phyloP scores from a whole-genome alignment of 2,329 filamentous ascomycete genomes.

The Lachnum nothofagi region DNA sequence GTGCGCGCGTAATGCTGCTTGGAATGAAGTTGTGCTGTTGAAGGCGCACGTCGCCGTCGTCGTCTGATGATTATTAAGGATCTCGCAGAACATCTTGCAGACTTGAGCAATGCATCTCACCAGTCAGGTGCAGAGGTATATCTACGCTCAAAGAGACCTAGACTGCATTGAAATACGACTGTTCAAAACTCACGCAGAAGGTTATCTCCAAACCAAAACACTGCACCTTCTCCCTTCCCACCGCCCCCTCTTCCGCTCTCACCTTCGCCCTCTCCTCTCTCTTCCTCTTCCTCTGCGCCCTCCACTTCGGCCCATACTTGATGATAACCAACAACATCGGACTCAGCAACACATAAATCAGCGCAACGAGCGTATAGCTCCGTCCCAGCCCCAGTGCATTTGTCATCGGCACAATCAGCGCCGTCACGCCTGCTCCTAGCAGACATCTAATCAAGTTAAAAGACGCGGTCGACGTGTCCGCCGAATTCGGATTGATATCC shows the following conservation, averaged over 20 bases:
- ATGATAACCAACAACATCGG: constrained; percentile 41
- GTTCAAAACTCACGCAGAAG: too few species aligned
- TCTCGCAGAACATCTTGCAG: not conserved
- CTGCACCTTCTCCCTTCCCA: not conserved
- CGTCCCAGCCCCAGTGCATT: constrained; percentile 47
- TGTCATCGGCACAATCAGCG: constrained; percentile 49
- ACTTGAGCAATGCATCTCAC: not conserved
- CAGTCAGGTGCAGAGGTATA: too few species aligned
- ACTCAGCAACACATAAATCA: constrained; percentile 38
- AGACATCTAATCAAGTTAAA: constrained; percentile 54
- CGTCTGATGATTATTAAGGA: not conserved
- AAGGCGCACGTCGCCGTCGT: not conserved
- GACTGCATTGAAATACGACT: too few species aligned
- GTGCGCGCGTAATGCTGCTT: not conserved
- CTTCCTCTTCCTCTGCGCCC: constrained; percentile 32
- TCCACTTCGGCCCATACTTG: constrained; percentile 41
- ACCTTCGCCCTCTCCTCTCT: constrained; percentile 4
- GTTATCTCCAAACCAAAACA: too few species aligned
- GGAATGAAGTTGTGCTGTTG: not conserved
- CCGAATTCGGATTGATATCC: constrained; percentile 49
- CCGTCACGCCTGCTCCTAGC: constrained; percentile 49
- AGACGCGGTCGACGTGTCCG: constrained; percentile 50
- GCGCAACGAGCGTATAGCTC: constrained; percentile 46
- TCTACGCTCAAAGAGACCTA: too few species aligned
- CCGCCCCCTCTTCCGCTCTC: constrained; percentile 2